Conservation (phyloP, 225 moss, liverwort and hornwort genomes). For the Antitrichia curtipendula region DNA sequence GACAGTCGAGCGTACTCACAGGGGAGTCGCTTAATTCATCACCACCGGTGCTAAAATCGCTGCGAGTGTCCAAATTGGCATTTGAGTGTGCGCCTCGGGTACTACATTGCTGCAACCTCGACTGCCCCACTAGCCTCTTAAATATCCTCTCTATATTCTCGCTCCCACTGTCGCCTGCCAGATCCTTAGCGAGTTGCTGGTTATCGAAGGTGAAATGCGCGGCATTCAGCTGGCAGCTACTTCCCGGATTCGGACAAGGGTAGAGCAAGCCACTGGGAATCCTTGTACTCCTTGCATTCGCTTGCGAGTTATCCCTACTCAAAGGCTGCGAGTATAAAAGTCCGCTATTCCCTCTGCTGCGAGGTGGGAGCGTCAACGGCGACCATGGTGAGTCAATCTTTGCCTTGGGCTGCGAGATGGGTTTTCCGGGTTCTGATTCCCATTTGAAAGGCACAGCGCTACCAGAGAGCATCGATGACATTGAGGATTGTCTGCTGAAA, state of each 20-base stretch:
- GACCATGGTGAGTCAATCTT: background rate
- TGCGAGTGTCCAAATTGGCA: background rate
- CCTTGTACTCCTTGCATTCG: background rate
- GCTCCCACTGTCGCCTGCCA: background rate
- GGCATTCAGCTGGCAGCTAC: constrained; percentile 28
- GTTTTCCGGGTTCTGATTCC: constrained; percentile 14
- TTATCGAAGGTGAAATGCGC: constrained; percentile 25
- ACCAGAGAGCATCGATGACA: constrained; percentile 30
- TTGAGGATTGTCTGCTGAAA: constrained; percentile 33
- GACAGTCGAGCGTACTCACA: constrained; percentile 35
- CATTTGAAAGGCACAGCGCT: constrained; percentile 18
- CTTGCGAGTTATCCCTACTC: background rate
- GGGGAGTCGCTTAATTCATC: constrained; percentile 27
- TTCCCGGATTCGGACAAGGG: constrained; percentile 15
- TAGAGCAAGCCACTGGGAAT: constrained; percentile 27
- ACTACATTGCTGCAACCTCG: constrained; percentile 13
- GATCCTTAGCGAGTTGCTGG: background rate
- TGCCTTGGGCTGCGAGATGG: background rate
- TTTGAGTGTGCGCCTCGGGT: background rate
- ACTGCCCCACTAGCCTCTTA: constrained; percentile 23
- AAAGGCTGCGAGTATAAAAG: background rate
- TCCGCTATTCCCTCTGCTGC: constrained; percentile 3
- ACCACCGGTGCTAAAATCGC: background rate
- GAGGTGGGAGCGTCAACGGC: background rate
- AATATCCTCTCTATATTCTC: constrained; percentile 25